Conservation (phyloP, 2,329 filamentous ascomycete species). For the Emergomyces orientalis region DNA sequence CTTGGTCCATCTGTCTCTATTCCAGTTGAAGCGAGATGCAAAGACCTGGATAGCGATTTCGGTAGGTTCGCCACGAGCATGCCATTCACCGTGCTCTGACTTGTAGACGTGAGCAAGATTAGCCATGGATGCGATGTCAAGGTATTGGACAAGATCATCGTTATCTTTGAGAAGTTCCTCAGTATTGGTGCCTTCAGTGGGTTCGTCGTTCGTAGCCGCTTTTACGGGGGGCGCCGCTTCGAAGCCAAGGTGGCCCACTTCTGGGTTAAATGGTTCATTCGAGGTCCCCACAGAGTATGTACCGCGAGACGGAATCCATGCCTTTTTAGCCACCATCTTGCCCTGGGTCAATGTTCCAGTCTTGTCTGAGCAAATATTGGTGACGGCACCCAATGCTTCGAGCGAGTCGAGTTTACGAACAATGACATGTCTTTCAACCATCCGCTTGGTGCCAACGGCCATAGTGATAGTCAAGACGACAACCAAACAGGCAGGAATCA, state of each 20-base stretch:
- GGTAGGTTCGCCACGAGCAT: constrained; percentile 57
- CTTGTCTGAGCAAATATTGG: constrained; percentile 50
- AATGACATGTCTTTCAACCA: constrained; percentile 49
- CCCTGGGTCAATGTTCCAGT: constrained; percentile 55
- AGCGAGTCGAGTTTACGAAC: constrained; percentile 49
- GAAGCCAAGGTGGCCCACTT: constrained; percentile 41
- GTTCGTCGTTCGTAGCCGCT: constrained; percentile 14
- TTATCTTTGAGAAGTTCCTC: constrained; percentile 40
- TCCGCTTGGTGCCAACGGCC: constrained; percentile 51
- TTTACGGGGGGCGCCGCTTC: constrained; percentile 25
- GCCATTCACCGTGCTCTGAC: constrained; percentile 47
- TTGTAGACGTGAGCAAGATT: constrained; percentile 56
- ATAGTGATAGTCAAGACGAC: constrained; percentile 61
- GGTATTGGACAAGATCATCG: constrained; percentile 43
- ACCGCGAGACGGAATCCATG: constrained; percentile 50
- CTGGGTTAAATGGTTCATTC: constrained; percentile 49
- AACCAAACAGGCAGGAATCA: constrained; percentile 55
- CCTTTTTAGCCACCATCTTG: constrained; percentile 54
- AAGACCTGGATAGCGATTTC: constrained; percentile 70
- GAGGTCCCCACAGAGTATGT: constrained; percentile 50
- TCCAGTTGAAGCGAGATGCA: constrained; percentile 58
- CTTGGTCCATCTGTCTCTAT: constrained; percentile 44
- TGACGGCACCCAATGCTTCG: constrained; percentile 55
- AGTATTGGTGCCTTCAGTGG: constrained; percentile 15
- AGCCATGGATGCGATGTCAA: constrained; percentile 55